Evolutionary conservation across 2,329 filamentous ascomycete species (phyloP).

Genomic region (Fusarium sp.): DNA sequence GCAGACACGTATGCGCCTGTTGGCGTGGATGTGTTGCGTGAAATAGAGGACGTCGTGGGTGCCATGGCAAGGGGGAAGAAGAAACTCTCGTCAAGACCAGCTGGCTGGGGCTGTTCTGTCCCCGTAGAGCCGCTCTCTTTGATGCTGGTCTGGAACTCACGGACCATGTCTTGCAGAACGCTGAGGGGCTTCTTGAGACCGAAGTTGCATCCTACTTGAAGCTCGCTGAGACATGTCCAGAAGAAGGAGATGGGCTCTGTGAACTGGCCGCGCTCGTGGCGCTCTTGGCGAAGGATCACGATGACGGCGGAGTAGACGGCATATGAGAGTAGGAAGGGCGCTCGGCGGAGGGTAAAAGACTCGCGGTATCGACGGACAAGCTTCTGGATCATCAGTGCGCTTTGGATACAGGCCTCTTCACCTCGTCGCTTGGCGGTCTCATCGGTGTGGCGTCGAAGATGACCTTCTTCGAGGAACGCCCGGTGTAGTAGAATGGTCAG

Average conservation of each 20-base stretch:
- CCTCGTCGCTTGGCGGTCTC: conserved; percentile 45
- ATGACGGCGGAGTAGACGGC: conserved; percentile 56
- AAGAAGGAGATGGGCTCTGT: conserved; percentile 55
- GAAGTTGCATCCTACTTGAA: conserved; percentile 54
- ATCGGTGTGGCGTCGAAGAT: conserved; percentile 49
- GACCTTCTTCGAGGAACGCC: conserved; percentile 57
- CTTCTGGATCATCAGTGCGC: conserved; percentile 54
- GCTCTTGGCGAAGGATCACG: conserved; percentile 52
- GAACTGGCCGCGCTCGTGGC: conserved; percentile 49
- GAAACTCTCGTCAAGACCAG: conserved; percentile 51
- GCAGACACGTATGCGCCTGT: conserved; percentile 41
- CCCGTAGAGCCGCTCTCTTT: conserved; percentile 46
- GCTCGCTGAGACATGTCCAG: conserved; percentile 54
- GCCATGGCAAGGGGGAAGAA: conserved; percentile 50
- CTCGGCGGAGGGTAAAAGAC: conserved; percentile 56
- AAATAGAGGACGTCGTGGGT: conserved; percentile 21
- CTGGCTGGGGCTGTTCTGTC: conserved; percentile 39
- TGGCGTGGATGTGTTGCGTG: conserved; percentile 27
- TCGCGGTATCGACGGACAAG: conserved; percentile 55
- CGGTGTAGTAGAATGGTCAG: conserved; percentile 61
- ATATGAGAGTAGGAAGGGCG: conserved; percentile 59
- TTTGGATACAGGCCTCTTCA: conserved; percentile 51
- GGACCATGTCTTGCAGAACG: conserved; percentile 53
- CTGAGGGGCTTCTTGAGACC: conserved; percentile 54
- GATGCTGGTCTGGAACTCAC: conserved; percentile 50